Evolutionary conservation across 2,329 filamentous ascomycete species (phyloP), one percentile per base, ranked within the genome.

Genomic region (Penicillium capsulatum): DNA sequence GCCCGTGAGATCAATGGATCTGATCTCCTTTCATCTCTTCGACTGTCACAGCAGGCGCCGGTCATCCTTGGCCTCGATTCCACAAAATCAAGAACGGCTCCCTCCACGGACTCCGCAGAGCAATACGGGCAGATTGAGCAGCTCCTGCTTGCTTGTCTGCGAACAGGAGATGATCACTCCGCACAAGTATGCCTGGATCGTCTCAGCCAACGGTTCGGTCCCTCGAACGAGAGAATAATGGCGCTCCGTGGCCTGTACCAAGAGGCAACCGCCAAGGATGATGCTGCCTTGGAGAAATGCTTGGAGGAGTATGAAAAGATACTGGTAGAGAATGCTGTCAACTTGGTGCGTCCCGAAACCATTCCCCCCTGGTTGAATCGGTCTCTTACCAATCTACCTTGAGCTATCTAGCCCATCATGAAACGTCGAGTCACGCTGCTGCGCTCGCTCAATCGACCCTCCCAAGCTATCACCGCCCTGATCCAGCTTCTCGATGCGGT

Each of bases 121-220:
- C 75, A 86, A 59, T 97, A 91, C 89, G 77, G 77, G 11, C 80
- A 79, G 30, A 86, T 92, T 65, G 91, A 97, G 68, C 92, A 94
- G 60, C 76, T 97, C 13, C 72, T 97, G 51, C 71, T 92, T 22
- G 81, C 88, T 19, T 92, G 86, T 57, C 76, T 98, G 26, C 84
- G 86, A 35, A 89, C 86, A 0, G 85, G 86, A 38, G 86, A 97
- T 64, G 84, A 94, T 54, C 71, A 79, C 48, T 79, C 86, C 16
- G 92, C 92, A 16, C 79, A 80, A 50, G 64, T 81, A 53, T 86
- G 86, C 59, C 75, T 97, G 26, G 79, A 86, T 57, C 79, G 83
- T 45, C 75, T 98, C 31, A 81, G 80, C 3, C 72, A 77, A 44
- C 84, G 92, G 34, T 98, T 98, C 61, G 90, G 91, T 17, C 72